Evolutionary conservation across 768 basidiomycete genomes (phyloP), one percentile per base, ranked within the genome.

Genomic region (Russula olivacea): DNA sequence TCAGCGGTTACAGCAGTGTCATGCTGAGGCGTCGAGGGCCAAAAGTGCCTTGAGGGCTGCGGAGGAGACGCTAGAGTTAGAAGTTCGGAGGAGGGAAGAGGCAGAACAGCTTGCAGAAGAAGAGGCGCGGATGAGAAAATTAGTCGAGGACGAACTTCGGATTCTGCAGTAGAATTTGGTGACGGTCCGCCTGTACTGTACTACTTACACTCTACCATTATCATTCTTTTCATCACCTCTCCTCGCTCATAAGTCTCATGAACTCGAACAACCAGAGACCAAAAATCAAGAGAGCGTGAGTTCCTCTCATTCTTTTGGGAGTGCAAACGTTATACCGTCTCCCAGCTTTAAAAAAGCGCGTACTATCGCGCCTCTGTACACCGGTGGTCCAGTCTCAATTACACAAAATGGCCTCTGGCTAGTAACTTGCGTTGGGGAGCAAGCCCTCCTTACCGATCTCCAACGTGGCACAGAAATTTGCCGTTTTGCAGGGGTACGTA

Each of bases 351-450:
- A 87, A 74, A 91, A 89, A 73, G 78, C 74, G 21, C 81, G 87
- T 58, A 79, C 82, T 14, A 86, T 93, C 58, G 82, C 80, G 41
- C 93, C 95, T 3, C 75, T 96, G 49, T 91, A 97, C 71, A 98
- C 96, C 1, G 84, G 84, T 45, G 97, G 97, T 34, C 89, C 93
- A 17, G 85, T 94, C 30, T 84, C 89, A 12, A 78, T 91, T 53
- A 86, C 91, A 4, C 73, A 76, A 51, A 91, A 98, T 77, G 94
- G 91, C 53, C 78, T 76, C 58, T 86, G 80, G 74, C 79, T 98
- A 36, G 81, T 93, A 56, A 93, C 93, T 41, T 94, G 93, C 66
- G 83, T 98, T 14, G 87, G 83, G 49, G 93, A 95, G 70, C 87
- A 93, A 64, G 86, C 90, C 7, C 71, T 98, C 19, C 75, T 95